Percentiles rank a stretch among this genome's conserved stretches.
Evolutionary conservation across 2,329 filamentous ascomycete genomes (phyloP).

Genomic region (Davidsoniella eucalypti): DNA sequence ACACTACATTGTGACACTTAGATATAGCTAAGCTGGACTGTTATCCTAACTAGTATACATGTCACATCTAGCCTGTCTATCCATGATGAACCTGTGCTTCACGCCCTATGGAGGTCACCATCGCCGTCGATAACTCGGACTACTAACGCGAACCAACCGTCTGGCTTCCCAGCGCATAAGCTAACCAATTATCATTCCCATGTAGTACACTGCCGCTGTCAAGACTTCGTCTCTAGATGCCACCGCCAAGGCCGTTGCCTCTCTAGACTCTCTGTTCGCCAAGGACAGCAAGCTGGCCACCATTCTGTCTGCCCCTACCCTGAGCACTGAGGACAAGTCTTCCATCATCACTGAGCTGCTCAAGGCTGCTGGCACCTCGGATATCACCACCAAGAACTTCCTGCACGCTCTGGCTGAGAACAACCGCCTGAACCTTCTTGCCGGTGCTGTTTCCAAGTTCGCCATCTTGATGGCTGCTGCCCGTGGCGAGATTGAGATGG

Average conservation of each 20-base stretch:
- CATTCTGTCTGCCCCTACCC: slow-evolving; percentile 68
- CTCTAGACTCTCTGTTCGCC: slow-evolving; percentile 55
- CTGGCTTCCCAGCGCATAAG: background rate
- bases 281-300: slow-evolving; percentile 65
- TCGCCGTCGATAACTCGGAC: no score
- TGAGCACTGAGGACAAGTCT: slow-evolving; percentile 64
- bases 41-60: no score
- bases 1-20: no score
- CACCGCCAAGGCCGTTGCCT: slow-evolving; percentile 63
- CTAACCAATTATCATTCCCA: slow-evolving; percentile 16
- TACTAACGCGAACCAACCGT: no score
- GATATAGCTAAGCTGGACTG: no score
- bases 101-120: no score
- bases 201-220: slow-evolving; percentile 84
- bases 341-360: slow-evolving; percentile 74
- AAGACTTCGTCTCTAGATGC: slow-evolving; percentile 76
- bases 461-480: slow-evolving; percentile 70
- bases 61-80: no score
- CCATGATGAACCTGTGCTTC: no score
- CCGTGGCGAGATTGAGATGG: slow-evolving; percentile 84
- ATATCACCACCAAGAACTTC: slow-evolving; percentile 87
- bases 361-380: slow-evolving; percentile 60
- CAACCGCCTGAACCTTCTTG: slow-evolving; percentile 76
- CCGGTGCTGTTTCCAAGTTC: slow-evolving; percentile 78
- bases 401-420: slow-evolving; percentile 80